Percentiles rank a stretch among this genome's conserved stretches.
Conservation (phyloP, 257 asterid species). For the Fraxinus quadrangulata region DNA sequence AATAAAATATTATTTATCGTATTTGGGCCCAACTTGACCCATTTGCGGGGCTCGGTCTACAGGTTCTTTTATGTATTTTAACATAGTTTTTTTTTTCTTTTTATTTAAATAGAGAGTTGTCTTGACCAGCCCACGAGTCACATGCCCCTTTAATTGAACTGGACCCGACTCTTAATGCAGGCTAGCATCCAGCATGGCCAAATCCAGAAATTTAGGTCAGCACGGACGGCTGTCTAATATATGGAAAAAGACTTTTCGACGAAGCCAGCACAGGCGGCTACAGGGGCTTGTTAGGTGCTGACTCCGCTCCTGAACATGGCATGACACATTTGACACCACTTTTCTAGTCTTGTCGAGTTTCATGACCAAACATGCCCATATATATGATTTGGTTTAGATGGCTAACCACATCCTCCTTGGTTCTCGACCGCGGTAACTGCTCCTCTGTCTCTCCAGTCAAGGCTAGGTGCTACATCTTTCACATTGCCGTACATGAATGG, state of each 20-base stretch:
- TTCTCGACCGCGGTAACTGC: not conserved
- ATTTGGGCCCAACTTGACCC: too few species aligned
- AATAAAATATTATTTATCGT: too few species aligned
- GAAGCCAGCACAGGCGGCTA: too few species aligned
- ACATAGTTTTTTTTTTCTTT: not conserved
- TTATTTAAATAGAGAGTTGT: not conserved
- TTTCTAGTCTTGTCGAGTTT: not conserved
- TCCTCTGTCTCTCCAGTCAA: not conserved
- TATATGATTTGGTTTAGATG: too few species aligned
- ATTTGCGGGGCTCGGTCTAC: too few species aligned
- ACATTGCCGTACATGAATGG: not conserved
- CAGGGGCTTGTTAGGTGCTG: too few species aligned
- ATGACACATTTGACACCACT: not conserved
- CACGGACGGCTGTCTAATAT: too few species aligned
- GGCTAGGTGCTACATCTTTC: not conserved
- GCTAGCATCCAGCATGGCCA: not conserved
- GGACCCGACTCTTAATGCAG: not conserved
- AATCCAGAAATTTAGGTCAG: too few species aligned
- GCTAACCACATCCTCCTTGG: conserved; percentile 8
- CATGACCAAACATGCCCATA: not conserved
- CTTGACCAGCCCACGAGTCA: not conserved
- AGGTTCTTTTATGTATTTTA: too few species aligned
- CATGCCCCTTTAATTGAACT: not conserved
- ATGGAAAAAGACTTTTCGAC: too few species aligned
- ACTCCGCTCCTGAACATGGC: too few species aligned